Base-by-base conservation (phyloP, 75 land plant species). In the Pinus taeda region DNA sequence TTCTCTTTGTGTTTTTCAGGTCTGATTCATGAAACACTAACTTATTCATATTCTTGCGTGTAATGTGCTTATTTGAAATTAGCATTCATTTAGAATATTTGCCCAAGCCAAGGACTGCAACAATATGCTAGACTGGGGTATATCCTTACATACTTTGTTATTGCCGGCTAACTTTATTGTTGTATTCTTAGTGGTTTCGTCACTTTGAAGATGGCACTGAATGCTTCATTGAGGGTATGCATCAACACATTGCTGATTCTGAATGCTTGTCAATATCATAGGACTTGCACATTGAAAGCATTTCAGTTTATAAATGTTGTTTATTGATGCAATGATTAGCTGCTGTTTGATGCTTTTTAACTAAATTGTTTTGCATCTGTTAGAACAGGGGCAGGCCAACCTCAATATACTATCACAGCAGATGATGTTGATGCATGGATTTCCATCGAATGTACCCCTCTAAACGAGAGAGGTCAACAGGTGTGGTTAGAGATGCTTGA, bases 1-100 rank as follows among this genome's bases (percentile, higher is more conserved):
- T 2, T 82, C 98, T 22, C 85, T 91, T 66, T 97, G 99, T 75
- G 88, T 93, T 65, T 97, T 95, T 85, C 96, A 95, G 95, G 99
- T 97, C 58, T 58, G 21, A 42, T 39, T 45, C 21, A 39, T 69
- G n/a, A 17, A 37, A 67, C 20, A 17, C 21, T 69, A 36, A 18
- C 39, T 53, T 49, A 11, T 9, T 56, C 20, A 57, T 56, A 39
- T 64, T 80, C 20, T 58, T 75, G 20, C 36, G 1, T 53, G 37
- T 42, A 57, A 11, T 58, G 69, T 53, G 21, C 76, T 42, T 66
- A 75, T 56, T 71, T 4, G 17, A 39, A 66, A 55, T 45, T 4
- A 24, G 15, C n/a, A 37, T 42, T 42, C 22, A 42, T 37, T 45
- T 39, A 20, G 72, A 42, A 8, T 8, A 69, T 30, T 69, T 12